Evolutionary conservation across 2,329 filamentous ascomycete genomes (phyloP).

Genomic region (Cytospora paraplurivora): DNA sequence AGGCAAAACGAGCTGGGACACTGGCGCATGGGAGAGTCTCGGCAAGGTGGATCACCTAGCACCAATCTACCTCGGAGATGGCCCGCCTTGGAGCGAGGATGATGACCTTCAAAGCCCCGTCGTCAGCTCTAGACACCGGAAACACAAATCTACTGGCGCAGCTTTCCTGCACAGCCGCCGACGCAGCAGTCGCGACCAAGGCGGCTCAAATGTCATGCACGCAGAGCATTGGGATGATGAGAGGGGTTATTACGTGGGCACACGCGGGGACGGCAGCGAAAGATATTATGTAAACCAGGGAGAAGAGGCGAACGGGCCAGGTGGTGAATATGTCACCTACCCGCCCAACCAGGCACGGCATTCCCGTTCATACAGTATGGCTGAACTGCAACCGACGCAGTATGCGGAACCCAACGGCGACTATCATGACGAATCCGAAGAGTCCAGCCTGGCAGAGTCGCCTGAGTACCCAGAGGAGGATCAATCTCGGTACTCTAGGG

Average conservation of each 20-base stretch:
- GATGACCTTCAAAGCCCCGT: slow-evolving; percentile 93
- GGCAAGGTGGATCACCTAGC: slow-evolving; percentile 72
- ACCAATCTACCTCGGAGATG: slow-evolving; percentile 82
- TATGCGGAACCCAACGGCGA: slow-evolving; percentile 51
- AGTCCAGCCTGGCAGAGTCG: slow-evolving; percentile 60
- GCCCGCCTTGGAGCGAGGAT: slow-evolving; percentile 92
- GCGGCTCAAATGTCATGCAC: slow-evolving; percentile 47
- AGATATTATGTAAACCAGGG: slow-evolving; percentile 73
- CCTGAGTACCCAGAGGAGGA: slow-evolving; percentile 62
- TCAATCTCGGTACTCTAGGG: slow-evolving; percentile 80
- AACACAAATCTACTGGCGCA: slow-evolving; percentile 72
- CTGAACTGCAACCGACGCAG: slow-evolving; percentile 49
- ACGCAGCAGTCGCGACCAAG: slow-evolving; percentile 47
- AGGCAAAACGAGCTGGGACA: slow-evolving; percentile 61
- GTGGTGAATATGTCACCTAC: slow-evolving; percentile 81
- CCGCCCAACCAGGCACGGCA: slow-evolving; percentile 65
- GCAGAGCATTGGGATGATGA: slow-evolving; percentile 58
- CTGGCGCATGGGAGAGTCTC: slow-evolving; percentile 54
- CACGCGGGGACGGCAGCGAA: slow-evolving; percentile 70
- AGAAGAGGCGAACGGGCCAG: slow-evolving; percentile 72
- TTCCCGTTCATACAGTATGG: slow-evolving; percentile 52
- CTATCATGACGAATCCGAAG: slow-evolving; percentile 59
- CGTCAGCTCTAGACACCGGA: slow-evolving; percentile 80
- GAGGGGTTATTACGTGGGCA: slow-evolving; percentile 67
- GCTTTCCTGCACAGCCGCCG: slow-evolving; percentile 49